A percentile compares a stretch with the other conserved stretches of the same genome.
phyloP scores from a whole-genome alignment of 306 rosid species.

The Sechiopsis laciniata region DNA sequence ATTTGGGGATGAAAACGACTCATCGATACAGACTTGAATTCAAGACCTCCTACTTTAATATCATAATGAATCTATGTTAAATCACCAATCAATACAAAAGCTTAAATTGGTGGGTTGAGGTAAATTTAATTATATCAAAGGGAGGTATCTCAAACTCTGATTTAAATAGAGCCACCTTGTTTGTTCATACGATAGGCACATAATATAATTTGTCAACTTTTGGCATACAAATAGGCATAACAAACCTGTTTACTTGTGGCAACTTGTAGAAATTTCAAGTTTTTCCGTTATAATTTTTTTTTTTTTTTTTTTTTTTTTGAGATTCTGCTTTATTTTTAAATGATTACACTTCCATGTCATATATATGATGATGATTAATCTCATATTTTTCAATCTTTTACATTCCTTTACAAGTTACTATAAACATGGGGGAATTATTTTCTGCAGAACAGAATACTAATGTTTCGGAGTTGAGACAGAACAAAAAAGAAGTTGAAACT shows the following conservation, averaged over 20 bases:
- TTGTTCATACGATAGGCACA: neutral
- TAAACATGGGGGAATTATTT: neutral
- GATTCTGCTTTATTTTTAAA: too few relatives aligned
- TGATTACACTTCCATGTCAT: neutral
- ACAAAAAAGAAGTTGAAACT: conserved; percentile 9
- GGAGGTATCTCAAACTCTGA: neutral
- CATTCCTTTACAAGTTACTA: neutral
- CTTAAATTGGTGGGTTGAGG: too few relatives aligned
- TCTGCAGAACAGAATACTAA: neutral
- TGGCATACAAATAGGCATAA: neutral
- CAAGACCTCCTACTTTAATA: too few relatives aligned
- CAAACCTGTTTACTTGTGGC: neutral
- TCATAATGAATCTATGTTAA: too few relatives aligned
- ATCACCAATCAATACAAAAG: too few relatives aligned
- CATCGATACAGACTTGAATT: too few relatives aligned
- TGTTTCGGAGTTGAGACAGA: neutral
- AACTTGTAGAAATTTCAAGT: neutral
- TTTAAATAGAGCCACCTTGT: neutral
- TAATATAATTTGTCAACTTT: neutral
- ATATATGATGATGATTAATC: neutral
- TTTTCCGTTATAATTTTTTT: neutral
- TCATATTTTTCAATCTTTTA: neutral
- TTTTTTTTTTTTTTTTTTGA: too few relatives aligned
- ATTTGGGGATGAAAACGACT: too few relatives aligned
- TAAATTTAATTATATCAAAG: too few relatives aligned